phyloP scores from a whole-genome alignment of 2,329 filamentous ascomycete species.

The Phaeosphaeriaceae sp. region DNA sequence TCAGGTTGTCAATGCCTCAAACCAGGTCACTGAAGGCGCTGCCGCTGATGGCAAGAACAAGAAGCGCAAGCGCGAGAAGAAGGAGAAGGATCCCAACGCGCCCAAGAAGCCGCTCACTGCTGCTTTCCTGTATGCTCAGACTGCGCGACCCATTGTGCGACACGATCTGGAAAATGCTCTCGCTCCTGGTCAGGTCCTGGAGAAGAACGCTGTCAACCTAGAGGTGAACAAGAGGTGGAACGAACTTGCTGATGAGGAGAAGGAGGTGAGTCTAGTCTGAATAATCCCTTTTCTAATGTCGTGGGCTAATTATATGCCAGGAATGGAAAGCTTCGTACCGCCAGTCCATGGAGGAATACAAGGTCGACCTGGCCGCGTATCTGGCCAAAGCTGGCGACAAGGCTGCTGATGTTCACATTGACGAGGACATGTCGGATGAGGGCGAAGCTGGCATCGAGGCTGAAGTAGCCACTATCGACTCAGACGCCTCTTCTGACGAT shows the following conservation, averaged over 20 bases:
- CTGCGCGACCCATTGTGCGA: conserved; percentile 82
- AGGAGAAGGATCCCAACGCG: conserved; percentile 79
- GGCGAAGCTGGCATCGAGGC: conserved; percentile 41
- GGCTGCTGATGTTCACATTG: conserved; percentile 53
- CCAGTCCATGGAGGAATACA: conserved; percentile 60
- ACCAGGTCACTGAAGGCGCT: conserved; percentile 15
- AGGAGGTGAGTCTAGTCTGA: conserved; percentile 59
- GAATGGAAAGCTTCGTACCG: conserved; percentile 59
- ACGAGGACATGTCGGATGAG: conserved; percentile 35
- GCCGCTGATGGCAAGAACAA: conserved; percentile 37
- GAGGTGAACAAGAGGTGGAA: conserved; percentile 89
- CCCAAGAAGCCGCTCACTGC: conserved; percentile 93
- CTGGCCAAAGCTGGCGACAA: conserved; percentile 54
- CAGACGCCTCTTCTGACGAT: conserved; percentile 50
- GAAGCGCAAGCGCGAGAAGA: conserved; percentile 88
- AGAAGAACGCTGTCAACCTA: conserved; percentile 85
- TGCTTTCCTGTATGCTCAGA: conserved; percentile 94
- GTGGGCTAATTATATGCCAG: conserved; percentile 19
- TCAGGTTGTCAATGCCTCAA: conserved; percentile 23
- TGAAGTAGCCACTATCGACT: conserved; percentile 44
- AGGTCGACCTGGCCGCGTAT: conserved; percentile 63
- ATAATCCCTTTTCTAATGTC: not conserved
- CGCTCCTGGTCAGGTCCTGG: conserved; percentile 71
- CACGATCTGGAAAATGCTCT: conserved; percentile 60
- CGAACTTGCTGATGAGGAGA: conserved; percentile 76